Base-by-base conservation (phyloP, 1,284 basidiomycete genomes). In the Cutaneotrichosporon sp. region DNA sequence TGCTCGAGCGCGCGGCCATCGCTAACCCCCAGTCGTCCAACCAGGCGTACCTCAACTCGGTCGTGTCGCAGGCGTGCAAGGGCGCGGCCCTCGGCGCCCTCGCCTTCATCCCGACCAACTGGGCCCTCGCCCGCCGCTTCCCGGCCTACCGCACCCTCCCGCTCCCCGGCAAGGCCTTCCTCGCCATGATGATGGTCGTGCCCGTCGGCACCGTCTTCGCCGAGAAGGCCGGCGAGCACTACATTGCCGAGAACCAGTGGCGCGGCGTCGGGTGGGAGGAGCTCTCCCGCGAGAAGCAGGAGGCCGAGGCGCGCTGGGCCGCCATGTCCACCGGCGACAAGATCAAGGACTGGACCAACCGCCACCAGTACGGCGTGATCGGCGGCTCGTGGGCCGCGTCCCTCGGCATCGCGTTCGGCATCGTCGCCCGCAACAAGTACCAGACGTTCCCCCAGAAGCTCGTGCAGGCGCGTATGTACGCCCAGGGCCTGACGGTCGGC, bases 401-500 rank as follows among this genome's bases (percentile, higher is more conserved):
- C 71, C 84, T 94, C 79, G 85, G 83, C 24, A 78, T 87, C 31
- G 87, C 90, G 24, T 89, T 89, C 61, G 85, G 82, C 27, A 82
- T 90, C 61, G 88, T 92, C 64, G 85, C 86, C 72, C 84, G 89
- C 51, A 84, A 91, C 73, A 69, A 67, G 54, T 72, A 73, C 65
- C 72, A 76, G 62, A 73, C 76, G 4, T 77, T 79, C 56, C 67
- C 78, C 0, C 77, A 79, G 68, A 78, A 87, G 85, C 81, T 95
- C 62, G 93, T 97, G 0, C 93, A 95, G 81, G 90, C 91, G 53
- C 90, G 93, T 84, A 89, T 97, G 84, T 95, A 90, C 49, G 66
- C 66, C 1, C 66, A 67, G 63, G 74, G 73, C 10, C 79, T 91
- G 52, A 92, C 91, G 0, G 86, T 93, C 65, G 89, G 86, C 58